Conservation (phyloP, 2,329 filamentous ascomycete genomes). For the Colletotrichum navitas region DNA sequence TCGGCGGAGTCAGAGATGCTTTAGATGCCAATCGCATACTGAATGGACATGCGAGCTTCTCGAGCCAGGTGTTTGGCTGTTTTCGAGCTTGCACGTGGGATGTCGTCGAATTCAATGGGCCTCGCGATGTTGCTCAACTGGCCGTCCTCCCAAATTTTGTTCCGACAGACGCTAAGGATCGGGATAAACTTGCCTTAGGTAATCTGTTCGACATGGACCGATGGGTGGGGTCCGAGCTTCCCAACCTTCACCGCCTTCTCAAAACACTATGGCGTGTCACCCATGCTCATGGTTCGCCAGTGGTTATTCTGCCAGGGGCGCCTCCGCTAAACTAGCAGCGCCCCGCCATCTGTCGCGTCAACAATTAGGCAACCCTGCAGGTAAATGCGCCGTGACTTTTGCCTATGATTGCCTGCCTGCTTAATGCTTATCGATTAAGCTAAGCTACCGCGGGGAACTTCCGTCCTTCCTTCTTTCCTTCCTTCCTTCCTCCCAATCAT, state of each 20-base stretch:
- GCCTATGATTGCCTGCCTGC: constrained; percentile 15
- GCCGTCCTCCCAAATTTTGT: constrained; percentile 37
- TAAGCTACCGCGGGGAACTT: constrained; percentile 33
- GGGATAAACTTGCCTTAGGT: constrained; percentile 31
- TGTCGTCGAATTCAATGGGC: constrained; percentile 20
- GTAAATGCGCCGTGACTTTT: constrained; percentile 24
- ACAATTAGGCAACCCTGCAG: constrained; percentile 12
- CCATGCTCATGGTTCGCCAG: constrained; percentile 22
- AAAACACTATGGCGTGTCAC: not conserved
- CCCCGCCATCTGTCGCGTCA: constrained; percentile 33
- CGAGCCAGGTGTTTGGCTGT: constrained; percentile 7
- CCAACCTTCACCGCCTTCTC: constrained; percentile 17
- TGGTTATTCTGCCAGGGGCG: constrained; percentile 3
- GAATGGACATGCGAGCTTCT: constrained; percentile 7
- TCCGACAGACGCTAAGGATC: constrained; percentile 30
- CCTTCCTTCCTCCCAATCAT: not conserved
- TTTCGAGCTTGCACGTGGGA: constrained; percentile 27
- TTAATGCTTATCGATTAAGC: constrained; percentile 41
- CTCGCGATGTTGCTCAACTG: constrained; percentile 33
- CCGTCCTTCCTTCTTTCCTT: constrained; percentile 4
- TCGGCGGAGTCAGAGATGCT: not conserved
- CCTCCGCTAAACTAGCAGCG: constrained; percentile 36
- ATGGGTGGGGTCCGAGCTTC: not conserved
- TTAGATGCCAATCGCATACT: not conserved
- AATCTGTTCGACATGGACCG: not conserved